A percentile compares a stretch with the other conserved stretches of the same genome.
Evolutionary conservation across 2,329 filamentous ascomycete genomes (phyloP).

Genomic region (Cladosporium velox): DNA sequence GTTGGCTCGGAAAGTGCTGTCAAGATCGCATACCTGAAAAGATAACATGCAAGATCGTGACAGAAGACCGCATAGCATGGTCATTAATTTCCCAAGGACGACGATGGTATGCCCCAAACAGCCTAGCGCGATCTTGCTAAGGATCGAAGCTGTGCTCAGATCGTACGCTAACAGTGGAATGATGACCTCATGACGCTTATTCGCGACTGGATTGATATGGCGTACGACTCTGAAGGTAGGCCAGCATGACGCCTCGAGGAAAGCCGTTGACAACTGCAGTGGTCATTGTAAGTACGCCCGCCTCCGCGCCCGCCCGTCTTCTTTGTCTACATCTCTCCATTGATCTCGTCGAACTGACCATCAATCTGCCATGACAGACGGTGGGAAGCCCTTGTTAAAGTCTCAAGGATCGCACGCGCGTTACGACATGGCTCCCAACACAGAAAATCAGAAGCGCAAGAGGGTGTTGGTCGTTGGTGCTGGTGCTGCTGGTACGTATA

Average conservation of each 20-base stretch:
- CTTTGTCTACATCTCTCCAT: conserved; percentile 1
- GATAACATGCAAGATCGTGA: background rate
- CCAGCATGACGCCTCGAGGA: conserved; percentile 16
- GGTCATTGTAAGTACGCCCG: conserved; percentile 15
- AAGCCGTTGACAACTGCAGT: background rate
- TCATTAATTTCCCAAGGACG: background rate
- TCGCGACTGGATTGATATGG: conserved; percentile 7
- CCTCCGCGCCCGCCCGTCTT: background rate
- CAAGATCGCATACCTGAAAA: background rate
- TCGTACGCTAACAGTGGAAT: conserved; percentile 9
- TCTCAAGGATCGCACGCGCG: conserved; percentile 37
- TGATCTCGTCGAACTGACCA: background rate
- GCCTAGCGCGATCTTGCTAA: conserved; percentile 18
- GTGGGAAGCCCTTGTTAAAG: conserved; percentile 30
- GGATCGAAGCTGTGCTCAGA: conserved; percentile 12
- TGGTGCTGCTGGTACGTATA: conserved; percentile 62
- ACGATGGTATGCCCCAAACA: background rate
- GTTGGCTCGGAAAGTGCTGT: background rate
- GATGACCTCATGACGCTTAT: conserved; percentile 21
- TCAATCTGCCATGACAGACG: conserved; percentile 30
- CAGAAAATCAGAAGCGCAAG: conserved; percentile 46
- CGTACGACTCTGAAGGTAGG: background rate
- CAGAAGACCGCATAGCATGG: background rate
- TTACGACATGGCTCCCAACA: conserved; percentile 39
- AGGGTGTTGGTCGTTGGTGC: conserved; percentile 62